Conservation (phyloP, 2,329 filamentous ascomycete genomes). For the Dactylella cylindrospora region DNA sequence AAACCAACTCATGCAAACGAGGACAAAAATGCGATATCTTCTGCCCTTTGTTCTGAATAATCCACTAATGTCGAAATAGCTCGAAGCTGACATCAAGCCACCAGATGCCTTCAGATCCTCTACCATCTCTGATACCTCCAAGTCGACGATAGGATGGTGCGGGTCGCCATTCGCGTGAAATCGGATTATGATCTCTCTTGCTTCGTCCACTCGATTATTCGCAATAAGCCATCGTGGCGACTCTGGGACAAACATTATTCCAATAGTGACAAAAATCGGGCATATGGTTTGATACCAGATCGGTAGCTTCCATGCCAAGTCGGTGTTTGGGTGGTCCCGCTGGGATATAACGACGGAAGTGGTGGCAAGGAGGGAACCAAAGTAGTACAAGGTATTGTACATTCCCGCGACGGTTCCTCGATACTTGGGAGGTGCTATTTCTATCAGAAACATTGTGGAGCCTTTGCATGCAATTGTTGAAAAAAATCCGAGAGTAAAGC, state of each 20-base stretch:
- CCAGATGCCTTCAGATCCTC: constrained; percentile 54
- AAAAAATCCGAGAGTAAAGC: constrained; percentile 61
- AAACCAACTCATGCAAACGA: constrained; percentile 60
- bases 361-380: constrained; percentile 53
- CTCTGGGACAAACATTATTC: constrained; percentile 62
- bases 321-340: constrained; percentile 53
- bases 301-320: constrained; percentile 61
- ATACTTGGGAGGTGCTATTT: constrained; percentile 65
- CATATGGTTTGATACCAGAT: constrained; percentile 59
- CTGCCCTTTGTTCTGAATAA: constrained; percentile 50
- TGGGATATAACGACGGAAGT: constrained; percentile 58
- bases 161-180: constrained; percentile 63
- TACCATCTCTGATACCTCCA: constrained; percentile 62
- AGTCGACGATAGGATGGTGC: constrained; percentile 58
- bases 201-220: constrained; percentile 62
- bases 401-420: constrained; percentile 64
- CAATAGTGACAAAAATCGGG: constrained; percentile 55
- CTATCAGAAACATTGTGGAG: constrained; percentile 65
- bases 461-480: constrained; percentile 63
- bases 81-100: constrained; percentile 37
- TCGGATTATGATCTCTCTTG: constrained; percentile 60
- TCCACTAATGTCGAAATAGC: constrained; percentile 45
- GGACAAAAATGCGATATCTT: constrained; percentile 54
- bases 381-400: constrained; percentile 56
- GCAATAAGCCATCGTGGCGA: constrained; percentile 65